Evolutionary conservation across 2,329 filamentous ascomycete species (phyloP).

Genomic region (Claviceps africana): DNA sequence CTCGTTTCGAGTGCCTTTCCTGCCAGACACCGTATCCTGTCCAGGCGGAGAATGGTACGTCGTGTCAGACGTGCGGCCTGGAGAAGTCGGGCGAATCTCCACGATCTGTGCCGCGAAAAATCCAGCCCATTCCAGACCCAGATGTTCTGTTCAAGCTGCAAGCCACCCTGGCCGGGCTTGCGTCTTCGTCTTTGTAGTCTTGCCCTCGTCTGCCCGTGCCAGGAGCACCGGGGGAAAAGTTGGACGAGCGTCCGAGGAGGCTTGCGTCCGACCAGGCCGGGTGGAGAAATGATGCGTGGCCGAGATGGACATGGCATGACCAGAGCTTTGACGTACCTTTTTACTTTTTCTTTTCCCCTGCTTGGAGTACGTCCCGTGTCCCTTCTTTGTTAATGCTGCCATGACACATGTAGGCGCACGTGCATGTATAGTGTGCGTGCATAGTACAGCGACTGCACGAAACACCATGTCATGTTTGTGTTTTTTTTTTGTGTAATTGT

Average conservation of each 20-base stretch:
- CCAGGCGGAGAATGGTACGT: constrained; percentile 33
- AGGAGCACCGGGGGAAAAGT: too few species aligned
- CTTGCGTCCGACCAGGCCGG: too few species aligned
- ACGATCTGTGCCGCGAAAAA: constrained; percentile 43
- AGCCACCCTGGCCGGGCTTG: constrained; percentile 35
- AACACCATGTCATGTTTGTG: not conserved
- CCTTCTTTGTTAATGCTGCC: not conserved
- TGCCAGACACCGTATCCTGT: constrained; percentile 46
- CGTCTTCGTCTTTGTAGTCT: not conserved
- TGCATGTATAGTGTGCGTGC: not conserved
- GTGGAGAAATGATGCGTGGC: too few species aligned
- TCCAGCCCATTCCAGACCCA: constrained; percentile 48
- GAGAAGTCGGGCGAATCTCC: constrained; percentile 45
- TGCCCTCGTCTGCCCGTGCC: not conserved
- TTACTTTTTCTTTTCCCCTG: not conserved
- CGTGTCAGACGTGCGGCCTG: constrained; percentile 47
- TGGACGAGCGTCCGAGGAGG: too few species aligned
- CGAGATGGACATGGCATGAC: too few species aligned
- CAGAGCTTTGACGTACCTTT: too few species aligned
- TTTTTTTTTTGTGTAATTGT: not conserved
- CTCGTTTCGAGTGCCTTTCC: constrained; percentile 45
- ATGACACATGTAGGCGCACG: not conserved
- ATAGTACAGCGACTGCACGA: not conserved
- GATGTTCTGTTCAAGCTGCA: constrained; percentile 44
- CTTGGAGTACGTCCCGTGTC: not conserved